A percentile compares a stretch with the other conserved stretches of the same genome.
Evolutionary conservation across 495 filamentous ascomycete genomes (phyloP).

Genomic region (Lindgomyces ingoldianus): DNA sequence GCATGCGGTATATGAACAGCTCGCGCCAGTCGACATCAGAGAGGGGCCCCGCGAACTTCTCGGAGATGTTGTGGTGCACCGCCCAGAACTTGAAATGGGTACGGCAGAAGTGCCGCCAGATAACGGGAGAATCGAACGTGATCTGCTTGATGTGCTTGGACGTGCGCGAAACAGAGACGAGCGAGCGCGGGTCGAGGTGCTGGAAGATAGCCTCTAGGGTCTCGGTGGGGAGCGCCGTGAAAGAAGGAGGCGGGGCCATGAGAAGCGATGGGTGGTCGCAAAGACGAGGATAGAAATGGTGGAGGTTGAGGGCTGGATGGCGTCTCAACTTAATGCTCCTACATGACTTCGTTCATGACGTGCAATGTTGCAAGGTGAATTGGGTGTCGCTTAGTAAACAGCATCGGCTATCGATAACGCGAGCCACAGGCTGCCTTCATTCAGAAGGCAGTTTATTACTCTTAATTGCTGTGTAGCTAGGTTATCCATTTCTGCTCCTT

Average conservation of each 20-base stretch:
- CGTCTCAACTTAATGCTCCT: not conserved
- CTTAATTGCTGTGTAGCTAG: too few relatives aligned
- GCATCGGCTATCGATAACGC: constrained; percentile 1
- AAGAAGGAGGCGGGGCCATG: constrained; percentile 24
- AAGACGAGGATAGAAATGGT: not conserved
- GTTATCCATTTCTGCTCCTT: too few relatives aligned
- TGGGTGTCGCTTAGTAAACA: not conserved
- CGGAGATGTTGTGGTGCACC: constrained; percentile 60
- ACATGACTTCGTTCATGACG: not conserved
- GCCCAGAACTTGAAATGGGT: constrained; percentile 72
- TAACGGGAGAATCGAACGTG: constrained; percentile 63
- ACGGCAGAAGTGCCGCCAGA: constrained; percentile 79
- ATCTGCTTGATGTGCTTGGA: constrained; percentile 66
- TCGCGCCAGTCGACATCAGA: constrained; percentile 73
- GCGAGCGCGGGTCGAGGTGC: constrained; percentile 40
- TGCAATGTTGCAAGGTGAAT: not conserved
- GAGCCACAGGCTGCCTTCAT: too few relatives aligned
- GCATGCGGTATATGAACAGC: constrained; percentile 64
- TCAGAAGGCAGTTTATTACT: too few relatives aligned
- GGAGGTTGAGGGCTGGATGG: not conserved
- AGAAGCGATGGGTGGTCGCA: not conserved
- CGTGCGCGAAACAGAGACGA: constrained; percentile 56
- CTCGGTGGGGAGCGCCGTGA: constrained; percentile 46
- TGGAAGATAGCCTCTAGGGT: constrained; percentile 45
- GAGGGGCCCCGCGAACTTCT: constrained; percentile 55